Base-by-base conservation (phyloP, 768 basidiomycete species). In the Amanita exitialis region DNA sequence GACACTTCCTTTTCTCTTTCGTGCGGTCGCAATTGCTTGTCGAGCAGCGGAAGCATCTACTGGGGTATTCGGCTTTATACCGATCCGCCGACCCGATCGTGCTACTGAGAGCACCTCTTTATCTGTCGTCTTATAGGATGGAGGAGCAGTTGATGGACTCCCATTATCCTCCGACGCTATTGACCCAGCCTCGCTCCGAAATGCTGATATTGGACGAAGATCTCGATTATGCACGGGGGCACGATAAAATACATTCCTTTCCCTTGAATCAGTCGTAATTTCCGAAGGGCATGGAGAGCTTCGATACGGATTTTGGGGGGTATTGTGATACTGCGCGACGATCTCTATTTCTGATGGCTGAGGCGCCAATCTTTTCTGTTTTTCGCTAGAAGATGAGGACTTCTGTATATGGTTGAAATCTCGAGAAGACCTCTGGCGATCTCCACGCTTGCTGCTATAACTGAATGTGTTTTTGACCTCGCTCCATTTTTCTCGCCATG, bases 401-500 rank as follows among this genome's bases (percentile, higher is more conserved):
- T 41, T 49, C 36, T 27, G 48, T 13, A 5, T 16, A 32, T 15
- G 15, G 21, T 34, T 20, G 35, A 18, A 6, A 18, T 16, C 20
- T 15, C 32, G 49, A 21, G 49, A 36, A 9, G 42, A n/a, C 13
- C 7, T 44, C 6, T 34, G 25, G 4, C 41, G 41, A 21, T n/a
- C 37, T 9, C 37, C 10, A 13, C 12, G 16, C 16, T 13, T 20
- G 9, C 18, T 18, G 18, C 32, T 10, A 35, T 51, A 51, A 8
- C 42, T 42, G 21, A 39, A 43, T 20, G 34, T 51, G 36, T 61
- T 61, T 68, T 85, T 91, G 49, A 87, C 80, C 55, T 70, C 70
- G 30, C 69, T 69, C 91, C 91, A 94, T 64, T 90, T 90, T 27
- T 80, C 83, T 27, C 73, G 78, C 90, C 90, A 94, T 60, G 78